Evolutionary conservation across 495 filamentous ascomycete species (phyloP).

Genomic region (Amorphotheca resinae): DNA sequence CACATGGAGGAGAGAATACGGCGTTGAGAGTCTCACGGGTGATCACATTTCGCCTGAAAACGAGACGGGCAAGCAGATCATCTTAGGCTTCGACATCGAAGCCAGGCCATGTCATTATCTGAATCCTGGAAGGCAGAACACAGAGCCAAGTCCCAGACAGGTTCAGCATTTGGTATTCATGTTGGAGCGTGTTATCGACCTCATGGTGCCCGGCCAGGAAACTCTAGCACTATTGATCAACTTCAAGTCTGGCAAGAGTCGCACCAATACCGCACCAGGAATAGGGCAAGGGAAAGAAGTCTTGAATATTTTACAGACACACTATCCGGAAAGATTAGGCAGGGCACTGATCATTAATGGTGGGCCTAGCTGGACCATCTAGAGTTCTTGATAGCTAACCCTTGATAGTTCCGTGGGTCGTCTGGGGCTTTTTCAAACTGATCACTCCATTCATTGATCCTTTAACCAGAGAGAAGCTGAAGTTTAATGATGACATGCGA

Average conservation of each 20-base stretch:
- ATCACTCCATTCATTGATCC: conserved; percentile 96
- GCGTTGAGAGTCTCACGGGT: conserved; percentile 55
- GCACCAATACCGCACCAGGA: conserved; percentile 61
- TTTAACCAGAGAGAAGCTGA: conserved; percentile 77
- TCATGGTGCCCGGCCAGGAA: conserved; percentile 79
- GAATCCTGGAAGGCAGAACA: conserved; percentile 83
- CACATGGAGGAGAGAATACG: conserved; percentile 82
- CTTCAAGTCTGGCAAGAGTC: conserved; percentile 57
- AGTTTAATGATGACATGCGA: conserved; percentile 81
- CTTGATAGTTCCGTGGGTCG: conserved; percentile 65
- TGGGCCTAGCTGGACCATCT: conserved; percentile 28
- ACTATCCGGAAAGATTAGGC: conserved; percentile 91
- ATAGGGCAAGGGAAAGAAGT: conserved; percentile 66
- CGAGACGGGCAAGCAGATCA: conserved; percentile 87
- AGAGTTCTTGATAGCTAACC: background rate
- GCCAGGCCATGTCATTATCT: conserved; percentile 80
- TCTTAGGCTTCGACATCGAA: conserved; percentile 76
- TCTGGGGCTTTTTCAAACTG: conserved; percentile 85
- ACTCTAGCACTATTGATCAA: conserved; percentile 76
- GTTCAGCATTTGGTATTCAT: conserved; percentile 91
- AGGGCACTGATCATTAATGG: conserved; percentile 77
- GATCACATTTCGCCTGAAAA: conserved; percentile 86
- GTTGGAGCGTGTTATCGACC: conserved; percentile 78
- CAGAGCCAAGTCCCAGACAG: conserved; percentile 74
- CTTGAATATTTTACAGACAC: conserved; percentile 78